Conservation (phyloP, 805 yeast genomes). For the Lipomyces oligophaga region DNA sequence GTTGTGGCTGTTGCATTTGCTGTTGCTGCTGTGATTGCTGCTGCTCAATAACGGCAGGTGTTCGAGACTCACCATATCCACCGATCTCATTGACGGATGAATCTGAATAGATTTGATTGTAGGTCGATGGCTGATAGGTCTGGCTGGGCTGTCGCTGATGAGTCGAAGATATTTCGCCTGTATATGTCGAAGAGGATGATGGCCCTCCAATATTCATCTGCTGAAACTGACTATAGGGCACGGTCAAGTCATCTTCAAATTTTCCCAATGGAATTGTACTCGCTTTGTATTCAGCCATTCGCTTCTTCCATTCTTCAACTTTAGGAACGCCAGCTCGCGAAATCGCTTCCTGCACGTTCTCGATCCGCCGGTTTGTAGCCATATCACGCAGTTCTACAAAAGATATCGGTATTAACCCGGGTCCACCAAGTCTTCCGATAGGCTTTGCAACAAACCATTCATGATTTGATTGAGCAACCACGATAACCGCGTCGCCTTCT, state of each 20-base stretch:
- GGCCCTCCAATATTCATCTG: constrained; percentile 13
- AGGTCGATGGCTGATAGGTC: constrained; percentile 1
- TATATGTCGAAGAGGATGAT: constrained; percentile 1
- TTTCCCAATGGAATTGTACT: constrained; percentile 71
- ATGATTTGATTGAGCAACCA: constrained; percentile 92
- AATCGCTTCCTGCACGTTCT: constrained; percentile 57
- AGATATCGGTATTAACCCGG: constrained; percentile 90
- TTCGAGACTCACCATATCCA: no score
- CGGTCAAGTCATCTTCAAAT: constrained; percentile 41
- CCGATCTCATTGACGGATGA: no score
- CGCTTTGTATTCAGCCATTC: constrained; percentile 89
- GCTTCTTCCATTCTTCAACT: constrained; percentile 92
- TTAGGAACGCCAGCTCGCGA: constrained; percentile 72
- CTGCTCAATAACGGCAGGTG: no score
- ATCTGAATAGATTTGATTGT: constrained; percentile 10
- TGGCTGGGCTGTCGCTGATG: neutral
- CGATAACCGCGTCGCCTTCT: constrained; percentile 84
- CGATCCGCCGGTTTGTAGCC: constrained; percentile 56
- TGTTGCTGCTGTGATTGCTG: no score
- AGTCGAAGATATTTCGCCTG: constrained; percentile 5
- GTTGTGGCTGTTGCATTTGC: no score
- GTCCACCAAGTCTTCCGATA: constrained; percentile 86
- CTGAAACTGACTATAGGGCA: constrained; percentile 19
- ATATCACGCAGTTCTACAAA: constrained; percentile 84
- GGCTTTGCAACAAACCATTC: constrained; percentile 99